A percentile compares a stretch with the other conserved stretches of the same genome.
Evolutionary conservation across 345 rosid genomes (phyloP).

Genomic region (rapeseed (Brassica napus)): Da-Ae NC_063446.1:44883501-44884000

Average conservation of each 20-base stretch:
- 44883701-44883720: not conserved
- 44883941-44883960: conserved; percentile 49
- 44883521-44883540: conserved; percentile 80
- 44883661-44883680: not conserved
- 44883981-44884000: conserved; percentile 84
- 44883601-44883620: conserved; percentile 95
- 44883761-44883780: conserved; percentile 97
- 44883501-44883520: conserved; percentile 73
- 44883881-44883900: conserved; percentile 48
- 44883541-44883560: conserved; percentile 97
- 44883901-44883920: too few relatives aligned
- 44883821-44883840: conserved; percentile 62
- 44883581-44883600: conserved; percentile 98
- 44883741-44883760: conserved; percentile 61
- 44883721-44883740: not conserved
- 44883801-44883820: conserved; percentile 96
- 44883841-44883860: not conserved
- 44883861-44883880: not conserved
- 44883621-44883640: conserved; percentile 99
- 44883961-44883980: conserved; percentile 99
- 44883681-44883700: not conserved
- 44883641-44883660: not conserved
- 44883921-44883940: not conserved
- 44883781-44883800: conserved; percentile 95
- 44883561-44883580: conserved; percentile 97